These are phyloP conservation scores for Russula compacta DNA, from an alignment of 768 basidiomycete species.

Conservation along the genomic window DNA sequence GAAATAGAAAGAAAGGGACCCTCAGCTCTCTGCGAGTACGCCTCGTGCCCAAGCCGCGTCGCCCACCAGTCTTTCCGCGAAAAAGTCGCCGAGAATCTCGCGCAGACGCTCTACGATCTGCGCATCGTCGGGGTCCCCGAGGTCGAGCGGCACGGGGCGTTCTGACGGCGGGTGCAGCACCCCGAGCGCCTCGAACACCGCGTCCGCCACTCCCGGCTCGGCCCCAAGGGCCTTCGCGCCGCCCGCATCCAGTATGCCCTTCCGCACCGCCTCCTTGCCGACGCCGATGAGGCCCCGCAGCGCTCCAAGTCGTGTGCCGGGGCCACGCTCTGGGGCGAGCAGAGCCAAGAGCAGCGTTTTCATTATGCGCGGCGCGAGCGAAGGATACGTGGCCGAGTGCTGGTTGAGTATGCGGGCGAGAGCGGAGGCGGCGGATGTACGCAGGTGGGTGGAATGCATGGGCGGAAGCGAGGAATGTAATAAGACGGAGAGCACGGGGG, in stretches of 20 bases:
- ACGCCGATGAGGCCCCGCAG: slow-evolving; percentile 80
- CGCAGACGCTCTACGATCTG: slow-evolving; percentile 38
- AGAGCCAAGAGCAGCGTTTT: slow-evolving; percentile 89
- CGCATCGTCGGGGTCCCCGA: slow-evolving; percentile 38
- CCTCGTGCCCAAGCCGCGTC: slow-evolving; percentile 61
- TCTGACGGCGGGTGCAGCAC: slow-evolving; percentile 50
- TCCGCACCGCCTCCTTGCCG: slow-evolving; percentile 75
- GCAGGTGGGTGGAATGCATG: slow-evolving; percentile 59
- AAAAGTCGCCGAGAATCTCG: slow-evolving; percentile 51
- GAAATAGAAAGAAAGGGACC: neutral
- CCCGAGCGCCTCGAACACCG: slow-evolving; percentile 58
- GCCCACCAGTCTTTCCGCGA: slow-evolving; percentile 43
- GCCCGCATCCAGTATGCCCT: slow-evolving; percentile 73
- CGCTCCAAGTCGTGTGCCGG: slow-evolving; percentile 83
- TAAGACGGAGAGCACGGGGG: slow-evolving; percentile 84
- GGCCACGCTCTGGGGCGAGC: slow-evolving; percentile 57
- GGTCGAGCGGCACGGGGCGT: slow-evolving; percentile 50
- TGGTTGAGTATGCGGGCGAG: slow-evolving; percentile 73
- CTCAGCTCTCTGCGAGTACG: slow-evolving; percentile 31
- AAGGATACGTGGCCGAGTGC: slow-evolving; percentile 84
- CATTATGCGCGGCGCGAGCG: slow-evolving; percentile 80
- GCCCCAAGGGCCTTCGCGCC: slow-evolving; percentile 68
- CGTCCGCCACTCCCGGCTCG: slow-evolving; percentile 46
- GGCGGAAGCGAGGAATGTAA: slow-evolving; percentile 79
- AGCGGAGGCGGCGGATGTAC: slow-evolving; percentile 75